Base-by-base conservation (phyloP, 768 basidiomycete species). In the Leccinum subgranulosum region DNA sequence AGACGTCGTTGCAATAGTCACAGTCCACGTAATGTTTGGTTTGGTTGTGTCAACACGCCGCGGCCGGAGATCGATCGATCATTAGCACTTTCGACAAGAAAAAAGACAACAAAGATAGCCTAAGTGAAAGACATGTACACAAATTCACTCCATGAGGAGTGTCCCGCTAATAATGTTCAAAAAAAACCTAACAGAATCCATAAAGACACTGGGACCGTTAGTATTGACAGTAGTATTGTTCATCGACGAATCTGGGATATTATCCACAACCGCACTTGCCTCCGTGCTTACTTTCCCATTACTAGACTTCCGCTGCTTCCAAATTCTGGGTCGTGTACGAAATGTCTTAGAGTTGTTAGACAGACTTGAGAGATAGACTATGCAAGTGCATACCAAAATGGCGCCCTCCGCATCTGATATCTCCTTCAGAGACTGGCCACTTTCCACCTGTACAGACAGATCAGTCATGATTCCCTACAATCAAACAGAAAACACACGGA, bases 1-100 rank as follows among this genome's bases (percentile, higher is more conserved):
- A 53, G 31, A 31, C 31, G 31, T 31, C 1, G 31, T 31, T 11
- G 23, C 3, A 23, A 23, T 6, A 41, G 39, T 31, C 46, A 43
- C 33, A n/a, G n/a, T 21, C 21, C 11, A 33, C 10, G 41, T 49
- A 49, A 52, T 67, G 64, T 33, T 68, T 69, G 68, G 46, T 70
- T 69, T 70, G 66, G 56, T 12, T 28, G 34, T 57, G 61, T 67
- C 19, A 43, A 19, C 11, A 34, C 33, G 14, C 31, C 23, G 23
- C 23, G 23, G 23, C 23, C 31, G 14, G 17, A 27, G 12, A 5
- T 4, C 29, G 11, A 31, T 31, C 29, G 4, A 51, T 34, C 29
- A n/a, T n/a, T n/a, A n/a, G n/a, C n/a, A 6, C 3, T 33, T 23
- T 51, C 21, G 19, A 49, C 7, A 29, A 29, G 17, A 8, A 53